A percentile compares a stretch with the other conserved stretches of the same genome.
Conservation (phyloP, 768 basidiomycete species). For the Macrolepiota fuliginosa region DNA sequence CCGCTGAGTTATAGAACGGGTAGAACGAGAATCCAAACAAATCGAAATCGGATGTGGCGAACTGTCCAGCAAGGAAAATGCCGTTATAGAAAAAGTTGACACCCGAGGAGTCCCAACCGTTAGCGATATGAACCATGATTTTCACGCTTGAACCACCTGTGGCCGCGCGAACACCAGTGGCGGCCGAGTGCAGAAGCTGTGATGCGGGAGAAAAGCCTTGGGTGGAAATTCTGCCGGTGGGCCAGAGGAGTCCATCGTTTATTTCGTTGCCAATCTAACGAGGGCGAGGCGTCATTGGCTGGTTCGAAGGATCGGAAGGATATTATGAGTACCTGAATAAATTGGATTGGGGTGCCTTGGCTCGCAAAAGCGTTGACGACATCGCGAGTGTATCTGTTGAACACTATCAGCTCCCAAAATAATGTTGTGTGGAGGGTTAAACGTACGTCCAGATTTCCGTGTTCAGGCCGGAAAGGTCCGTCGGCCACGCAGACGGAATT, state of each 20-base stretch:
- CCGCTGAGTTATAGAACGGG: slow-evolving; percentile 58
- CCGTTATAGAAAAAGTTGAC: slow-evolving; percentile 48
- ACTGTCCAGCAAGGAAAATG: slow-evolving; percentile 51
- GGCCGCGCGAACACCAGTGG: slow-evolving; percentile 49
- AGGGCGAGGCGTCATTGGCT: background rate
- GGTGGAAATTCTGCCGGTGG: slow-evolving; percentile 50
- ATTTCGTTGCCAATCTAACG: slow-evolving; percentile 65
- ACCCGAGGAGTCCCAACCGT: slow-evolving; percentile 52
- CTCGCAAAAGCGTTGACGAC: slow-evolving; percentile 49
- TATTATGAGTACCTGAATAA: slow-evolving; percentile 39
- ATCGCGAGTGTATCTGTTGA: slow-evolving; percentile 45
- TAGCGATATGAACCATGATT: slow-evolving; percentile 59
- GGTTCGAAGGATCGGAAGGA: background rate
- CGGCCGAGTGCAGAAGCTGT: slow-evolving; percentile 59
- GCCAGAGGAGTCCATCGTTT: slow-evolving; percentile 64
- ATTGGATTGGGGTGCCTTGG: slow-evolving; percentile 53
- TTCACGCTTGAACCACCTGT: slow-evolving; percentile 37
- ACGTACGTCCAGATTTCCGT: slow-evolving; percentile 54
- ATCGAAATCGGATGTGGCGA: slow-evolving; percentile 49
- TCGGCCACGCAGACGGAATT: slow-evolving; percentile 58
- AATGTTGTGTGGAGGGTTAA: background rate
- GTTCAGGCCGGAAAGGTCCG: slow-evolving; percentile 45
- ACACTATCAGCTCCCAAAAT: background rate
- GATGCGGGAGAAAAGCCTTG: slow-evolving; percentile 52
- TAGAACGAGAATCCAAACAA: slow-evolving; percentile 66